A percentile compares a stretch with the other conserved stretches of the same genome.
These are phyloP conservation scores for Sporothrix globosa DNA, from an alignment of 2,329 filamentous ascomycete genomes.

Conservation along the genomic window DNA sequence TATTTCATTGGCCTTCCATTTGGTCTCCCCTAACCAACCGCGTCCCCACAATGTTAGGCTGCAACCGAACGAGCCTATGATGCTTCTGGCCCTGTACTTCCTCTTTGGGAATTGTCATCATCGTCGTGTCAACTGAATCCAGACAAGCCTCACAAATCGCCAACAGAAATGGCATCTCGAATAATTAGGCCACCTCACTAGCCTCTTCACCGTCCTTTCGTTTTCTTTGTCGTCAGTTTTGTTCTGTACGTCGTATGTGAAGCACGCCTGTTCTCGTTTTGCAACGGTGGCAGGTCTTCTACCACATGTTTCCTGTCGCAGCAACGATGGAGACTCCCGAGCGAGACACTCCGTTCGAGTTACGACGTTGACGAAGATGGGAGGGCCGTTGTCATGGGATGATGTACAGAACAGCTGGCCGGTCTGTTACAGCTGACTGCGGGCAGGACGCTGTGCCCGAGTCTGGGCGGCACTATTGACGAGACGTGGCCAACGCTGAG, in stretches of 20 bases:
- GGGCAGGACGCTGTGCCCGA: too few relatives aligned
- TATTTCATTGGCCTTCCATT: too few relatives aligned
- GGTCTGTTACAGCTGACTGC: not conserved
- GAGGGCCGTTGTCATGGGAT: not conserved
- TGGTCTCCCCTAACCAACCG: not conserved
- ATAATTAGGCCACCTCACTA: not conserved
- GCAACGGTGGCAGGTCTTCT: not conserved
- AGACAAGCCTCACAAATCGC: not conserved
- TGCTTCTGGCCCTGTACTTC: not conserved
- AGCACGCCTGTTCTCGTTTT: too few relatives aligned
- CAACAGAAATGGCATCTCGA: conserved; percentile 5
- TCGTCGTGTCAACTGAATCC: conserved; percentile 10
- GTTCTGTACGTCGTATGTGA: not conserved
- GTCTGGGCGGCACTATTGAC: too few relatives aligned
- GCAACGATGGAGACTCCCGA: not conserved
- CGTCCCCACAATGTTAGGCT: not conserved
- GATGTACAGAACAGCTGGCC: not conserved
- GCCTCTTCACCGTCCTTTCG: not conserved
- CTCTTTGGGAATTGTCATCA: not conserved
- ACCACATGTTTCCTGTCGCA: not conserved
- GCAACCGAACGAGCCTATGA: not conserved
- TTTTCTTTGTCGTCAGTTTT: too few relatives aligned
- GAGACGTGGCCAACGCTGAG: too few relatives aligned
- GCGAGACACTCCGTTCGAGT: not conserved
- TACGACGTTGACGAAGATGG: conserved; percentile 8